phyloP scores from a whole-genome alignment of 176 grass and related monocot genomes.

The Cocos nucifera region DNA sequence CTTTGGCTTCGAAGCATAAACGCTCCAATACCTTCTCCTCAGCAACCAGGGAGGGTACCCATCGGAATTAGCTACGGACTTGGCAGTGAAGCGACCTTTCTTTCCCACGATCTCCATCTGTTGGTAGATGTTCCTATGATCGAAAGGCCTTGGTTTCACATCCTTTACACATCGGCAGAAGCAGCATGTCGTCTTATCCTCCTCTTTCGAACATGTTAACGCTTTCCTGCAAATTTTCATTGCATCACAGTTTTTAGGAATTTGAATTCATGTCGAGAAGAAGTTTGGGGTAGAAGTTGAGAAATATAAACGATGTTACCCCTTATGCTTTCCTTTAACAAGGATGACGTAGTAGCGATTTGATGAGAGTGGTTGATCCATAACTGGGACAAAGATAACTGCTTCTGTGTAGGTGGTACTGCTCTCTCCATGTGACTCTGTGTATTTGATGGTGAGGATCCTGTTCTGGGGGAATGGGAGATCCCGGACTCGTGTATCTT shows the following conservation, averaged over 20 bases:
- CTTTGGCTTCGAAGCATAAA: constrained; percentile 23
- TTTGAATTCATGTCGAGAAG: too few species aligned
- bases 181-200: constrained; percentile 36
- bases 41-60: constrained; percentile 29
- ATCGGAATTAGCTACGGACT: constrained; percentile 31
- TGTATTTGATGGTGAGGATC: constrained; percentile 12
- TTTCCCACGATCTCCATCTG: constrained; percentile 41
- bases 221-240: constrained; percentile 16
- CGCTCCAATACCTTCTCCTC: constrained; percentile 33
- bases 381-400: constrained; percentile 19
- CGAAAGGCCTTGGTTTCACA: constrained; percentile 31
- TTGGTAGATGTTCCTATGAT: constrained; percentile 54
- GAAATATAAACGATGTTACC: too few species aligned
- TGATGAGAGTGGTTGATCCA: constrained; percentile 8
- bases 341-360: constrained; percentile 47
- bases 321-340: background rate
- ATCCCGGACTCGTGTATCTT: constrained; percentile 1
- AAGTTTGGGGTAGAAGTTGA: too few species aligned
- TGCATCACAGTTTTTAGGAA: too few species aligned
- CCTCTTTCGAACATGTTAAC: constrained; percentile 31
- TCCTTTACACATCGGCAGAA: constrained; percentile 25
- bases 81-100: constrained; percentile 40
- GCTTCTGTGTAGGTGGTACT: accelerated
- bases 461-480: constrained; percentile 50
- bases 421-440: background rate